Conservation (phyloP, 148 eudicot genomes). For the Simmondsia chinensis region DNA sequence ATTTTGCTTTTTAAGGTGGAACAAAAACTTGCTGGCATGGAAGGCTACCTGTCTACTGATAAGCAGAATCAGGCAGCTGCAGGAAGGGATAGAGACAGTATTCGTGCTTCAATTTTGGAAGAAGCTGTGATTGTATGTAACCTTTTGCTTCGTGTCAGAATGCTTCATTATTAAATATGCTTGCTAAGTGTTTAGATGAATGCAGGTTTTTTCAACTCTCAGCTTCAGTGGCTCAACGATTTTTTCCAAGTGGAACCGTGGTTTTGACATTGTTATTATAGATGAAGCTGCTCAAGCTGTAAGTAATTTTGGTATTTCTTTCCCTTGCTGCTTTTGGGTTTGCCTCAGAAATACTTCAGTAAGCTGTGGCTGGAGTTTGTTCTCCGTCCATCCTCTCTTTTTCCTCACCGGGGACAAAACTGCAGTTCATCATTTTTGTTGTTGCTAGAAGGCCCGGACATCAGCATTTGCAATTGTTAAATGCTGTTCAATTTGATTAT, state of each 20-base stretch:
- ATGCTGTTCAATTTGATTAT: no score
- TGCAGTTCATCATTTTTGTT: no score
- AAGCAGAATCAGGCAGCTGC: slow-evolving; percentile 67
- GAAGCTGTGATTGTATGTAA: slow-evolving; percentile 87
- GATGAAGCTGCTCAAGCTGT: slow-evolving; percentile 99
- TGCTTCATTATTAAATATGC: slow-evolving; percentile 4
- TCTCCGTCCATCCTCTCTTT: not conserved
- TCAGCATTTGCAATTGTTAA: no score
- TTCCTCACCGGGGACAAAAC: no score
- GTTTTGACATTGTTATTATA: slow-evolving; percentile 88
- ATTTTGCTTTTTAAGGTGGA: slow-evolving; percentile 51
- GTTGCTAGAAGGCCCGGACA: no score
- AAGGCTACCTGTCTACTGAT: slow-evolving; percentile 46
- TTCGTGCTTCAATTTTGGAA: slow-evolving; percentile 77
- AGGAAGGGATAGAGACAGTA: slow-evolving; percentile 60
- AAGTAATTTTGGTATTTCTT: slow-evolving; percentile 18
- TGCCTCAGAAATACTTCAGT: not conserved
- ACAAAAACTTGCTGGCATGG: slow-evolving; percentile 77
- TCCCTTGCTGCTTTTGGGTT: not conserved
- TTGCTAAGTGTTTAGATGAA: slow-evolving; percentile 14
- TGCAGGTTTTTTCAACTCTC: slow-evolving; percentile 96
- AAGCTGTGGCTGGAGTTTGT: not conserved
- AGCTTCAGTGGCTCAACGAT: slow-evolving; percentile 90
- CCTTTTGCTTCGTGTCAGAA: slow-evolving; percentile 6
- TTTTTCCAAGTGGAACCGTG: slow-evolving; percentile 67